A percentile compares a stretch with the other conserved stretches of the same genome.
Evolutionary conservation across 192 early-diverging fungal species (phyloP).

Genomic region (Radiomyces spectabilis): DNA sequence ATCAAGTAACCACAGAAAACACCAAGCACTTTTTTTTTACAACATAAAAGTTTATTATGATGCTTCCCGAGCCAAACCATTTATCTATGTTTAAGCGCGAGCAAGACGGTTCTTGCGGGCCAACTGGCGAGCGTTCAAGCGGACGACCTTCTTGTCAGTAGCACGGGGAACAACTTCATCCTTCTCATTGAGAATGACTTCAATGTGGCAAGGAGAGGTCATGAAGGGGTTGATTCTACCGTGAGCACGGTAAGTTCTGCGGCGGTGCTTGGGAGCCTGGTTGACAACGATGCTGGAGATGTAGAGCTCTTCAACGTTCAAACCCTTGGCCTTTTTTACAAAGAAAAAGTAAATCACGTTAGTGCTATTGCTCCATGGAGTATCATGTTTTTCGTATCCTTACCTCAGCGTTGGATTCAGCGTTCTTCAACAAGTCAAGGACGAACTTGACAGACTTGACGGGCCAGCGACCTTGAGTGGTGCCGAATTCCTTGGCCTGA

Average conservation of each 20-base stretch:
- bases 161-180: constrained; percentile 70
- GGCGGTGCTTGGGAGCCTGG: constrained; percentile 95
- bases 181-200: constrained; percentile 90
- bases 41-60: too few relatives aligned
- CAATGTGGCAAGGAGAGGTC: constrained; percentile 93
- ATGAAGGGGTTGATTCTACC: constrained; percentile 94
- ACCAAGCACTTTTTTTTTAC: too few relatives aligned
- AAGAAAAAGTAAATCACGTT: background rate
- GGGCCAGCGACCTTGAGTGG: constrained; percentile 94
- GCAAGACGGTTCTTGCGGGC: background rate
- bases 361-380: background rate
- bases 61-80: too few relatives aligned
- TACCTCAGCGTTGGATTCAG: constrained; percentile 94
- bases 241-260: constrained; percentile 97
- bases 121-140: constrained; percentile 42
- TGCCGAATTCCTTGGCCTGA: constrained; percentile 91
- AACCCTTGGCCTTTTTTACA: constrained; percentile 69
- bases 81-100: constrained; percentile 1
- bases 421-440: constrained; percentile 91
- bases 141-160: constrained; percentile 44
- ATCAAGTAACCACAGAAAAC: too few relatives aligned
- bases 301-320: constrained; percentile 80
- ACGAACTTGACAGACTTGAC: constrained; percentile 93
- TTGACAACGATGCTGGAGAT: constrained; percentile 97
- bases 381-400: background rate